Percentiles rank a stretch among this genome's conserved stretches.
Evolutionary conservation across 2,329 filamentous ascomycete genomes (phyloP).

Genomic region (Epicoccum nigrum): DNA sequence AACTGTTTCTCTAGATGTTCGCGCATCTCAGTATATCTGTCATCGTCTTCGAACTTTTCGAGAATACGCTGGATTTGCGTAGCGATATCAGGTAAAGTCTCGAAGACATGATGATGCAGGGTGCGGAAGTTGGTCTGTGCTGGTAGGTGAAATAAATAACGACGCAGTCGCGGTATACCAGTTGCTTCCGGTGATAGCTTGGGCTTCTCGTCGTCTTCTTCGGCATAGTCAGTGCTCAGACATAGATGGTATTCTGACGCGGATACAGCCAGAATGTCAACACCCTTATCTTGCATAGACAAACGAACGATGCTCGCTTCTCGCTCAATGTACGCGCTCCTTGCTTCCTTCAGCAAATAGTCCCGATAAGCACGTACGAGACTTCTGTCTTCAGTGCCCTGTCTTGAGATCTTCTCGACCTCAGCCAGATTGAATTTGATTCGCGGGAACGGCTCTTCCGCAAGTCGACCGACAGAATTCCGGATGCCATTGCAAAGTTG

Average conservation of each 20-base stretch:
- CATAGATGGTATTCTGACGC: slow-evolving; percentile 8
- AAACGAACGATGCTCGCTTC: slow-evolving; percentile 4
- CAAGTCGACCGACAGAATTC: not conserved
- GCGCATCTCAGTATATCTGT: slow-evolving; percentile 14
- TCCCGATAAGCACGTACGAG: not conserved
- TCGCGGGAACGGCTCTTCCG: not conserved
- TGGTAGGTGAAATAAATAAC: slow-evolving; percentile 8
- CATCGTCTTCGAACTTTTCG: slow-evolving; percentile 10
- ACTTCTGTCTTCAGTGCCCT: not conserved
- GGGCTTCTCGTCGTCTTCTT: not conserved
- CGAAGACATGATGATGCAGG: slow-evolving; percentile 13
- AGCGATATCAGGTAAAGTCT: slow-evolving; percentile 5
- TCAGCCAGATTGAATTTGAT: not conserved
- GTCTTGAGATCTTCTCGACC: not conserved
- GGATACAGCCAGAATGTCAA: slow-evolving; percentile 8
- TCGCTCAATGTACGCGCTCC: slow-evolving; percentile 6
- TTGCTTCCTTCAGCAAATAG: not conserved
- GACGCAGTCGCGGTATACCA: slow-evolving; percentile 10
- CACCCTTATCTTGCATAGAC: slow-evolving; percentile 1
- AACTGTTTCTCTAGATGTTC: not conserved
- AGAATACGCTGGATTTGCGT: not conserved
- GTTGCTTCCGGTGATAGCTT: not conserved
- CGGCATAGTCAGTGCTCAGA: not conserved
- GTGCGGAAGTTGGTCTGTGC: slow-evolving; percentile 9
- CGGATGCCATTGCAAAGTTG: not conserved